Percentiles rank a stretch among this genome's conserved stretches.
phyloP scores from a whole-genome alignment of 495 filamentous ascomycete species.

The Tuber indicum region DNA sequence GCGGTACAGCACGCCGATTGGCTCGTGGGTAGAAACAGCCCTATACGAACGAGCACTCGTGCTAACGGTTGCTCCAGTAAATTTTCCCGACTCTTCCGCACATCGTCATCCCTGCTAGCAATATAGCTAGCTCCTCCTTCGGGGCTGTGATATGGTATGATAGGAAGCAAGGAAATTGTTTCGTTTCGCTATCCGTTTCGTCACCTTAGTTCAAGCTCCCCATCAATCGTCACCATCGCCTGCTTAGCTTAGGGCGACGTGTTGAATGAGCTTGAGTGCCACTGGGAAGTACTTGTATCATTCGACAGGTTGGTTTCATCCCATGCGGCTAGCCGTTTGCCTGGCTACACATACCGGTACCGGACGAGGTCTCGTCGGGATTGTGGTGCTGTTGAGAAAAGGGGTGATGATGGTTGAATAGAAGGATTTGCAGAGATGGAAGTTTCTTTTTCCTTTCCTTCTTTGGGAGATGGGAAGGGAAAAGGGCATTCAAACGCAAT shows the following conservation, averaged over 20 bases:
- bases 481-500: background rate
- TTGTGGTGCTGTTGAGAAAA: conserved; percentile 16
- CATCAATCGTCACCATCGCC: background rate
- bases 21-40: background rate
- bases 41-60: background rate
- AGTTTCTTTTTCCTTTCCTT: conserved; percentile 36
- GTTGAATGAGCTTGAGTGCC: background rate
- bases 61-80: background rate
- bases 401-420: conserved; percentile 3
- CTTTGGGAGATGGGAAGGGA: conserved; percentile 17
- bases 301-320: conserved; percentile 37
- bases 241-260: background rate
- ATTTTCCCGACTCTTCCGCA: background rate
- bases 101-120: background rate
- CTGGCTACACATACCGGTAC: conserved; percentile 38
- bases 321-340: conserved; percentile 29
- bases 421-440: conserved; percentile 29
- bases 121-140: background rate
- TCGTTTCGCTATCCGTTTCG: background rate
- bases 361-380: conserved; percentile 29
- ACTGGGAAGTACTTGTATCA: background rate
- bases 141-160: background rate
- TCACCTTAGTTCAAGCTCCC: background rate
- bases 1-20: background rate
- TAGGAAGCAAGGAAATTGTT: background rate